Conservation (phyloP, 1,284 basidiomycete genomes). For the Ganoderma boninense region DNA sequence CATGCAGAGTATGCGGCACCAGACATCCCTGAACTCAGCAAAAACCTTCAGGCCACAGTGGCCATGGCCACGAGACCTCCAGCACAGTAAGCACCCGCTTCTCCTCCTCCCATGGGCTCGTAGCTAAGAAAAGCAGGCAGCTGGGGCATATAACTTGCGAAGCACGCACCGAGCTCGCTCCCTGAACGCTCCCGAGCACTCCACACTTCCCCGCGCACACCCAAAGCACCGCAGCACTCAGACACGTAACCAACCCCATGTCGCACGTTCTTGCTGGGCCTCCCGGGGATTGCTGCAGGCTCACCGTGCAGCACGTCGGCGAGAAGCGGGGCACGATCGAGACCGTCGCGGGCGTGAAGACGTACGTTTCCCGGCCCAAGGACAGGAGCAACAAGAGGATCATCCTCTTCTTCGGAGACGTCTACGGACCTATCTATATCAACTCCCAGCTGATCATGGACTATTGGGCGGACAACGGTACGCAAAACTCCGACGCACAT, state of each 20-base stretch:
- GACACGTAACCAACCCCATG: constrained; percentile 14
- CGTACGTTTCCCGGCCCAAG: constrained; percentile 59
- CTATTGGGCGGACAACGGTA: constrained; percentile 58
- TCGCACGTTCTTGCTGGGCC: constrained; percentile 48
- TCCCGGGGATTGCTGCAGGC: constrained; percentile 52
- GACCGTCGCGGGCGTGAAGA: constrained; percentile 54
- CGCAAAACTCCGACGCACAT: not conserved
- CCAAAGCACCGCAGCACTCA: not conserved
- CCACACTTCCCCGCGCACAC: constrained; percentile 2
- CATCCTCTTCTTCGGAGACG: constrained; percentile 58
- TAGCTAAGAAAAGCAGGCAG: not conserved
- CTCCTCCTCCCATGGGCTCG: not conserved
- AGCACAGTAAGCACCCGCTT: constrained; percentile 4
- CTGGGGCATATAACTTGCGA: not conserved
- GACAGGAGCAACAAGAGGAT: constrained; percentile 46
- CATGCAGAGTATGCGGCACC: not conserved
- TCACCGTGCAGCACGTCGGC: constrained; percentile 58
- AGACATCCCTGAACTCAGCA: not conserved
- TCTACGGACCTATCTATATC: constrained; percentile 55
- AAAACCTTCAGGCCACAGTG: not conserved
- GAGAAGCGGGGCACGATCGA: constrained; percentile 53
- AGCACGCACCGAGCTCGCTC: not conserved
- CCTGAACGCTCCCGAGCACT: not conserved
- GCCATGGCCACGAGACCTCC: not conserved
- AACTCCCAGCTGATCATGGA: constrained; percentile 65